Base-by-base conservation (phyloP, 768 basidiomycete species). In the Collybia sordida region DNA sequence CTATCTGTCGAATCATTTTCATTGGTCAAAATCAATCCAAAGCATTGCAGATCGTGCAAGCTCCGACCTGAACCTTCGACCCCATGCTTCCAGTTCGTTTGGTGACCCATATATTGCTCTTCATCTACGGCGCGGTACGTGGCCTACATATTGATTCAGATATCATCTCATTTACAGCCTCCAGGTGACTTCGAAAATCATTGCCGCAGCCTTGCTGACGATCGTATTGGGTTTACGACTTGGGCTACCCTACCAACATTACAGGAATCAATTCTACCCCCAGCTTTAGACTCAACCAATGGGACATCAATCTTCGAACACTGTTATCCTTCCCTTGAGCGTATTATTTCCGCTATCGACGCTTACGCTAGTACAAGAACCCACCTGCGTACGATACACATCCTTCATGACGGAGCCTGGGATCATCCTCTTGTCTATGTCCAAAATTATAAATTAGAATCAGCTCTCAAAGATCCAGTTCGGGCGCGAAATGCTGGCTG, bases 341-440 rank as follows among this genome's bases (percentile, higher is more conserved):
- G 75, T 31, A 70, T 77, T 28, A 63, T 77, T 34, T 61, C 64
- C 36, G 70, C 72, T 41, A 66, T 79, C 42, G 68, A 70, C 24
- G 25, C 47, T 17, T 68, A 72, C 42, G 71, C 70, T 12, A 64
- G 57, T 4, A 52, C 54, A 21, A 64, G 66, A 18, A 74, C 75
- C 1, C 59, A 72, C 46, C 48, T 75, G 2, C 68, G 71, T 17
- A 67, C 68, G 0, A 42, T 79, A 0, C 72, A 77, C 57, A 58
- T 77, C 36, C 64, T 77, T 0, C 77, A 79, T 53, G 77, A 77
- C 49, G 77, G 74, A 12, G 70, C 74, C 1, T 73, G 72, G 70
- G 74, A 76, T 50, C 75, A 78, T 47, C 75, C 72, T 1, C 54
- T 63, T 6, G 74, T 77, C 1, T 77, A 74, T 50, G 56, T 71